These are phyloP conservation scores for Ustilago hordei DNA, from an alignment of 1,284 basidiomycete species.

Conservation along the genomic window DNA sequence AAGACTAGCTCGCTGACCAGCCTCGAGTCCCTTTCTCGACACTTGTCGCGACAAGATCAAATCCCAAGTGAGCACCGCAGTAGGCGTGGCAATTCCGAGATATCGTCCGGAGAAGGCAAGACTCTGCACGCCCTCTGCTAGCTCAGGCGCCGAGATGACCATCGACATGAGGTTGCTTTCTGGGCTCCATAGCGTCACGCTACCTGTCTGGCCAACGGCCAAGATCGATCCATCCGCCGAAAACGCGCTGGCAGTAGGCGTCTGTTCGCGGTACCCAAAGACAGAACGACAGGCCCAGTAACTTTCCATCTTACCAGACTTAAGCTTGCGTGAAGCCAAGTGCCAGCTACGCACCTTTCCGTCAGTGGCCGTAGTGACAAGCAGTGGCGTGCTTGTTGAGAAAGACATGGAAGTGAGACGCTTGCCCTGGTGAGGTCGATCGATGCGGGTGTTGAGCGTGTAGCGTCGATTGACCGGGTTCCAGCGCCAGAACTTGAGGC, in stretches of 20 bases:
- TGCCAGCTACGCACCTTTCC: conserved; percentile 79
- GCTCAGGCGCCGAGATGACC: conserved; percentile 72
- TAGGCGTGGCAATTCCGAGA: conserved; percentile 40
- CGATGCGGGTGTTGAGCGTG: conserved; percentile 85
- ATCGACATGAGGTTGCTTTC: conserved; percentile 77
- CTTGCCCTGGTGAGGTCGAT: conserved; percentile 82
- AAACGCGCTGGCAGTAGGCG: conserved; percentile 75
- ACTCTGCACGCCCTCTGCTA: conserved; percentile 28
- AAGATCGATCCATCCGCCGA: conserved; percentile 88
- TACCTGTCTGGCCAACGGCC: conserved; percentile 78
- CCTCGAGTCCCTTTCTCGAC: conserved; percentile 25
- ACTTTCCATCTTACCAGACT: conserved; percentile 54
- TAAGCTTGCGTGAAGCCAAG: conserved; percentile 50
- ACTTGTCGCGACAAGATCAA: conserved; percentile 57
- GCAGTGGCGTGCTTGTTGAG: conserved; percentile 70
- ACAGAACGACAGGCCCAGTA: conserved; percentile 66
- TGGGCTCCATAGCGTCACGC: conserved; percentile 83
- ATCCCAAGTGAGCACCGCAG: conserved; percentile 59
- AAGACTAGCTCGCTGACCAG: conserved; percentile 19
- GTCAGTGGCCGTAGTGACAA: conserved; percentile 78
- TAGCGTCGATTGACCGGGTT: conserved; percentile 71
- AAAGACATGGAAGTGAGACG: conserved; percentile 80
- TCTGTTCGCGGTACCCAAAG: conserved; percentile 60
- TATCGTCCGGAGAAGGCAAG: conserved; percentile 58
- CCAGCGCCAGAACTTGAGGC: conserved; percentile 93